Evolutionary conservation across 805 yeast species (phyloP).

Genomic region (Ascoidea tarda): DNA sequence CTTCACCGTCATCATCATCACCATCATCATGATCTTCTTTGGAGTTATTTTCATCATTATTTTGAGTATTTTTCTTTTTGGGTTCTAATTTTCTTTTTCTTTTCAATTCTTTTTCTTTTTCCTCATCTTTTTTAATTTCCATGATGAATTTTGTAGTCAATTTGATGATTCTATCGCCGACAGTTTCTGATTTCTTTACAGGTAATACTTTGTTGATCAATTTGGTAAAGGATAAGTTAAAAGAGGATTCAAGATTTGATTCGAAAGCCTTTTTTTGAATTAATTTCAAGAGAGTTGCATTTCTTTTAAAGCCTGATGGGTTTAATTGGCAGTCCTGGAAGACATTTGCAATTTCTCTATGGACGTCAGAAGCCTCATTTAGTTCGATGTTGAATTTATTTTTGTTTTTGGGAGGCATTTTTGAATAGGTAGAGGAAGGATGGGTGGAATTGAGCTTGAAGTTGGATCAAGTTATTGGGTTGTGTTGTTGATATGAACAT

Average conservation of each 20-base stretch:
- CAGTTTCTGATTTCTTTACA: constrained; percentile 51
- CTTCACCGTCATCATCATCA: constrained; percentile 17
- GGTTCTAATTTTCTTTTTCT: constrained; percentile 17
- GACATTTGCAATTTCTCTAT: constrained; percentile 32
- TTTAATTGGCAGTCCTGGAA: constrained; percentile 73
- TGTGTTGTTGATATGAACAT: too few species aligned
- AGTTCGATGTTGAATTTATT: too few species aligned
- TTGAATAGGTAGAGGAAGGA: too few species aligned
- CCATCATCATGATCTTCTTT: constrained; percentile 12
- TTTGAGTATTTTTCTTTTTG: constrained; percentile 10
- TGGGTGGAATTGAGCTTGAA: too few species aligned
- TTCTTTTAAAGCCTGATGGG: constrained; percentile 64
- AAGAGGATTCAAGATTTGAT: constrained; percentile 39
- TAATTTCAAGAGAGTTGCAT: constrained; percentile 45
- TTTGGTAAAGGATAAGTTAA: constrained; percentile 44
- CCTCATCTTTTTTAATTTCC: constrained; percentile 20
- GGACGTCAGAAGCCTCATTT: too few species aligned
- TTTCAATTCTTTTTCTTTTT: constrained; percentile 15
- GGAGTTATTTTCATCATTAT: constrained; percentile 16
- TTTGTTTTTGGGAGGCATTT: too few species aligned
- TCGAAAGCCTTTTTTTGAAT: constrained; percentile 41
- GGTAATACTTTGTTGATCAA: constrained; percentile 53
- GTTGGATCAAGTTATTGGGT: too few species aligned
- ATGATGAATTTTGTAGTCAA: constrained; percentile 47
- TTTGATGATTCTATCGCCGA: constrained; percentile 67